A percentile compares a stretch with the other conserved stretches of the same genome.
These are phyloP conservation scores for Ophiostoma quercus DNA, from an alignment of 2,329 filamentous ascomycete genomes.

Conservation along the genomic window DNA sequence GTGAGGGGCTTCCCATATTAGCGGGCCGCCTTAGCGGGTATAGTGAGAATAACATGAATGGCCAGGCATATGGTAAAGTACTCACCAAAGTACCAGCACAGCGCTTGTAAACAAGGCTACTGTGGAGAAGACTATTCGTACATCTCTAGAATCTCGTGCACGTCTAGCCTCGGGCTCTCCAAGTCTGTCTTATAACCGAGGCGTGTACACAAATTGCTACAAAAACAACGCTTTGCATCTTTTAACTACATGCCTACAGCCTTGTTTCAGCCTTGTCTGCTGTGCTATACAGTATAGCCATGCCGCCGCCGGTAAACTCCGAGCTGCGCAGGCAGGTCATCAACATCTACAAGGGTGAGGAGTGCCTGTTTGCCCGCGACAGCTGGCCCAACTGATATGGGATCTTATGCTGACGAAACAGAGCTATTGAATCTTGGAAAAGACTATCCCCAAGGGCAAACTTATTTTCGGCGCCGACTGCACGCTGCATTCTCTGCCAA, in stretches of 20 bases:
- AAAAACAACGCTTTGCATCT: not conserved
- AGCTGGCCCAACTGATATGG: not conserved
- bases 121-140: not conserved
- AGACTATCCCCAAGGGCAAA: conserved; percentile 77
- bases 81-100: too few species aligned
- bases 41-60: not conserved
- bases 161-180: not conserved
- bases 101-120: not conserved
- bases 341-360: conserved; percentile 76
- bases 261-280: not conserved
- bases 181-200: conserved; percentile 5
- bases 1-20: not conserved
- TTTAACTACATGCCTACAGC: not conserved
- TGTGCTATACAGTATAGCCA: not conserved
- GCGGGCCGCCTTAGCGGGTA: not conserved
- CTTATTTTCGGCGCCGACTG: conserved; percentile 73
- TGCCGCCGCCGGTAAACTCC: conserved; percentile 41
- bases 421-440: conserved; percentile 79
- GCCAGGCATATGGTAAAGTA: too few species aligned
- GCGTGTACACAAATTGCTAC: not conserved
- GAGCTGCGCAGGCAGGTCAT: conserved; percentile 73
- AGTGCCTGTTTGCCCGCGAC: not conserved
- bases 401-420: conserved; percentile 36
- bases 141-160: not conserved
- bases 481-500: conserved; percentile 83